Base-by-base conservation (phyloP, 2,329 filamentous ascomycete genomes). In the Botrytis fabae region DNA sequence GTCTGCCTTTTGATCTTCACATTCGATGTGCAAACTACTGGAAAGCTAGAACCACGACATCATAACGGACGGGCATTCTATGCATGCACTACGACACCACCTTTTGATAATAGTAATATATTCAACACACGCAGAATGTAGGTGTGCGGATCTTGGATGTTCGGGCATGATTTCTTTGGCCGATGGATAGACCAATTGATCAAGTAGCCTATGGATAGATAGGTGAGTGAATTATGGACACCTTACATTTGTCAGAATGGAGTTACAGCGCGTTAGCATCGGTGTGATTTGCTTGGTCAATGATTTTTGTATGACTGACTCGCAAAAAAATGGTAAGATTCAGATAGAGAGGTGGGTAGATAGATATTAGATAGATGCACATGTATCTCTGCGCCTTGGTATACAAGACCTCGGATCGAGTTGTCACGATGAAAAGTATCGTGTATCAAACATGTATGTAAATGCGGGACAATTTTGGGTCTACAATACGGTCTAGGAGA, bases 321-420 rank as follows among this genome's bases (percentile, higher is more conserved):
- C 25, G 64, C 38, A 40, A 9, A 14, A 48, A 66, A 44, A 22
- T 14, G 10, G 46, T 54, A 40, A 54, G 46, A 54, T 42, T 54
- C 16, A 35, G 44, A 65, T 65, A 35, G 44, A 65, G 6, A 16
- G 40, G 25, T 10, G 42, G 40, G 42, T 64, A 22, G 61, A 12
- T 64, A 35, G 62, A 48, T 18, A 28, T 14, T 57, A 8, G 65
- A 68, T 68, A 42, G 35, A 42, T 42, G 48, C 35, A 32, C 65
- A 40, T 68, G 20, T 40, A 28, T 16, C 42, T 22, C n/a, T 22
- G 16, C 16, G 10, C 7, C 65, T 42, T 32, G 9, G 35, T 57
- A 57, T 68, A 68, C 35, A 68, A 40, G 25, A 40, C 48, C 65
- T 68, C 65, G 65, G 48, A 68, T 68, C 65, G 65, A 57, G 48